Evolutionary conservation across 805 yeast species (phyloP), one percentile per base, ranked within the genome.

Genomic region (Kodamaea hsintzibuensis): DNA sequence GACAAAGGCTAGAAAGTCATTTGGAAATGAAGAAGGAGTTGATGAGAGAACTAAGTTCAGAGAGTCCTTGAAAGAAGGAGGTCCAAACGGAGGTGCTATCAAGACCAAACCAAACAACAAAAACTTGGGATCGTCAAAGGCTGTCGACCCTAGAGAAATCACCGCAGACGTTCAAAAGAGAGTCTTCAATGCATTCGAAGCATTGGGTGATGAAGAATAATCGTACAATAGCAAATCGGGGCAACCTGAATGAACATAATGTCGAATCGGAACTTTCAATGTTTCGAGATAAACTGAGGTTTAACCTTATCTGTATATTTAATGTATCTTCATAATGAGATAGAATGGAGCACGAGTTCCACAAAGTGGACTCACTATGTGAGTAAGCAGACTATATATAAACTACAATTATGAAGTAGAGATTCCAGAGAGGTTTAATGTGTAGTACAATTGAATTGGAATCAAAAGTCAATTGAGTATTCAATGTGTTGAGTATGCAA

Each of bases 161-260:
- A 79, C 84, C 55, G 83, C 90, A 40, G 90, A 85, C 58, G 82
- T 85, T 58, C 87, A 82, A 57, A 82, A 83, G 57, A 77, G 78
- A 44, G 78, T 82, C 17, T 89, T 88, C 79, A 89, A 89, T 70
- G 93, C 95, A 3, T 89, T 89, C 68, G 91, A 86, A 61, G 93
- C 93, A 22, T 81, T 89, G 65, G 87, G 82, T 27, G 85, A 77
- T 46, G 85, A 80, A 25, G 86, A 80, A 40, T 51, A 42, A 46
- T 17, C 46, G 35, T 30, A 38, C n/a, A 37, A 33, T 27, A 22
- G 35, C 33, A 12, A 30, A 19, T 44, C 38, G 37, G 47, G 37
- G 13, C 13, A 6, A 33, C 38, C 44, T 38, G 44, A 40, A 40
- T 40, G 25, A 30, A 40, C 25, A 40, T 40, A 30, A 45, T 38